These are phyloP conservation scores for Fusarium tanahbumbuense DNA, from an alignment of 2,329 filamentous ascomycete species.

Conservation along the genomic window DNA sequence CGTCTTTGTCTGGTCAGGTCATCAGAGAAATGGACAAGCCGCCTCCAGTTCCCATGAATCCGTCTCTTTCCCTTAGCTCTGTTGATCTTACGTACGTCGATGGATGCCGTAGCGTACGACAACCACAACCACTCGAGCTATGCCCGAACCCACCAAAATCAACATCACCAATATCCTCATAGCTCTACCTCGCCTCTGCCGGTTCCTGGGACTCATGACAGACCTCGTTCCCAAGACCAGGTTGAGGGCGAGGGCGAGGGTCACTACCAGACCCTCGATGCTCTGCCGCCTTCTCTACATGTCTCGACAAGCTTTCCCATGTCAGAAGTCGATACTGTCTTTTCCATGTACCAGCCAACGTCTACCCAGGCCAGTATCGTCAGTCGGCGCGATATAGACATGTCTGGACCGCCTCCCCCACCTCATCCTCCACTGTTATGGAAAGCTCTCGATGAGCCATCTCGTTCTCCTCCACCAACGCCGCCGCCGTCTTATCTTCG, in stretches of 20 bases:
- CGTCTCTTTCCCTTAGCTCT: conserved; percentile 26
- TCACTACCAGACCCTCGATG: conserved; percentile 24
- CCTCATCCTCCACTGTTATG: conserved; percentile 25
- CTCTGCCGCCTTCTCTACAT: conserved; percentile 25
- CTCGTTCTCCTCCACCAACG: neutral
- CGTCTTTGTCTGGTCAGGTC: conserved; percentile 15
- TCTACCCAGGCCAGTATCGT: conserved; percentile 47
- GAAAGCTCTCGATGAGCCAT: conserved; percentile 10
- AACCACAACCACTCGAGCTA: conserved; percentile 30
- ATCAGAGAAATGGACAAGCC: conserved; percentile 38
- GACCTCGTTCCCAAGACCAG: conserved; percentile 10
- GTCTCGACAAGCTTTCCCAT: conserved; percentile 40
- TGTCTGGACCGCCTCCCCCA: conserved; percentile 38
- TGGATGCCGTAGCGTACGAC: conserved; percentile 38
- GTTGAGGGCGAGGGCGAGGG: conserved; percentile 21
- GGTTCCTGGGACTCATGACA: conserved; percentile 33
- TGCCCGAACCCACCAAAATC: conserved; percentile 19
- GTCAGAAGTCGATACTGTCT: conserved; percentile 46
- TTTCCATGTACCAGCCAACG: conserved; percentile 44
- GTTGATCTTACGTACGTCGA: conserved; percentile 34
- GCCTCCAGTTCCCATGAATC: conserved; percentile 35
- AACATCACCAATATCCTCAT: conserved; percentile 16
- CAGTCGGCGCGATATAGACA: conserved; percentile 44
- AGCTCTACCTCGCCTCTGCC: conserved; percentile 24
- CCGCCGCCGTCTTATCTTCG: conserved; percentile 15